Evolutionary conservation across 352 stramenopile species (phyloP).

Genomic region (Phytophthora tubulina): DNA sequence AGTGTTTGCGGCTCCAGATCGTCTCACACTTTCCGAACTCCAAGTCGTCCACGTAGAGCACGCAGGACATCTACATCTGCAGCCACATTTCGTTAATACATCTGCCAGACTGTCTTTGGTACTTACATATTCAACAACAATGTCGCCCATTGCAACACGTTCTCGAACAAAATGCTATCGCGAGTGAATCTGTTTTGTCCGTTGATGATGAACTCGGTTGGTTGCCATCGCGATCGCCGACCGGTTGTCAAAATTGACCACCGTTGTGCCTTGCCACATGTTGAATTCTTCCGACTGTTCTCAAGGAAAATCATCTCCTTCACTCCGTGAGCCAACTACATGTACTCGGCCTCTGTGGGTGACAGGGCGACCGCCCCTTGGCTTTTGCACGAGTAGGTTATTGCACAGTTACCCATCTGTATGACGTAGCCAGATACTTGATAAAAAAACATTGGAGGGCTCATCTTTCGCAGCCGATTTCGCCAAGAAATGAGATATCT

Average conservation of each 20-base stretch:
- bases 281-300: slow-evolving; percentile 9
- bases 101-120: slow-evolving; percentile 28
- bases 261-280: neutral
- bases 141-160: too few species aligned
- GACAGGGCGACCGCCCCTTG: slow-evolving; percentile 6
- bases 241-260: slow-evolving; percentile 18
- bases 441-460: too few species aligned
- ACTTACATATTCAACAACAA: slow-evolving; percentile 20
- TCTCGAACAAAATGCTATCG: slow-evolving; percentile 31
- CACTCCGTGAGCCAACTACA: slow-evolving; percentile 18
- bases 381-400: slow-evolving; percentile 12
- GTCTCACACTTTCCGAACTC: slow-evolving; percentile 5
- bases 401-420: slow-evolving; percentile 13
- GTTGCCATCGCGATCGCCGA: slow-evolving; percentile 23
- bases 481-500: too few species aligned
- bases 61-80: neutral
- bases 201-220: slow-evolving; percentile 24
- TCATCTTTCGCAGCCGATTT: too few species aligned
- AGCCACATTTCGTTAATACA: slow-evolving; percentile 29
- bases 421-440: slow-evolving; percentile 15
- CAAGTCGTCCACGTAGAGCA: slow-evolving; percentile 7
- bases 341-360: slow-evolving; percentile 17
- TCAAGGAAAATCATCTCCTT: slow-evolving; percentile 23
- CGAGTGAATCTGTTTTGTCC: slow-evolving; percentile 28
- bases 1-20: neutral